Evolutionary conservation across 148 eudicot genomes (phyloP), one percentile per base, ranked within the genome.

Genomic region (Nepenthes gracilis): DNA sequence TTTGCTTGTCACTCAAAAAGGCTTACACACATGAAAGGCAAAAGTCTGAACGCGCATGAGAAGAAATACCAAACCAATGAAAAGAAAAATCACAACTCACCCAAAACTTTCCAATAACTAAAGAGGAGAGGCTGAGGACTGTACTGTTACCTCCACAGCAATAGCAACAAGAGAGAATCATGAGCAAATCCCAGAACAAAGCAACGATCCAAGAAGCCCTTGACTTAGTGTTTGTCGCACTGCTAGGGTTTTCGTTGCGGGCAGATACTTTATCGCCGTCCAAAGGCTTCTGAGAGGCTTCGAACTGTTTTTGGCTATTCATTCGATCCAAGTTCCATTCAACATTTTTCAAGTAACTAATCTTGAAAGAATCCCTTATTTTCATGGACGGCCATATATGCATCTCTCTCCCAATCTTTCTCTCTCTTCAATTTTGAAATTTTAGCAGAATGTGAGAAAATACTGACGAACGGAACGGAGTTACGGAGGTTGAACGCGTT

Each of bases 301-400:
- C 9, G 40, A 59, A 12, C 54, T 68, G 58, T 60, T 72, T 53
- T n/a, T 70, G 61, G 5, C n/a, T 13, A 15, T 76, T 82, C 79
- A 82, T 80, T 12, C 74, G 55, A 6, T 66, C 36, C 36, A 76
- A 59, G 65, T 84, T 84, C 71, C 74, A 61, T 23, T 84, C 82
- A 23, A 80, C 14, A 32, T 83, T 83, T 54, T 70, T 77, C 66
- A 85, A 58, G 80, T 80, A 83, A 6, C 57, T 68, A 0, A 55
- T 34, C 74, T 82, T 85, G 78, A 85, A 83, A 4, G 87, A 82
- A 61, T 83, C 80, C 61, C 87, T 72, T 8, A 85, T 43, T 59
- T 73, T 78, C 77, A 65, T 34, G 6, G 92, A 77, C n/a, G 92
- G 92, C 92, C 92, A 85, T 78, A 85, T 83, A 76, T 83, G 92